Evolutionary conservation across 306 rosid genomes (phyloP).

Genomic region (Citrullus mucosospermus): DNA sequence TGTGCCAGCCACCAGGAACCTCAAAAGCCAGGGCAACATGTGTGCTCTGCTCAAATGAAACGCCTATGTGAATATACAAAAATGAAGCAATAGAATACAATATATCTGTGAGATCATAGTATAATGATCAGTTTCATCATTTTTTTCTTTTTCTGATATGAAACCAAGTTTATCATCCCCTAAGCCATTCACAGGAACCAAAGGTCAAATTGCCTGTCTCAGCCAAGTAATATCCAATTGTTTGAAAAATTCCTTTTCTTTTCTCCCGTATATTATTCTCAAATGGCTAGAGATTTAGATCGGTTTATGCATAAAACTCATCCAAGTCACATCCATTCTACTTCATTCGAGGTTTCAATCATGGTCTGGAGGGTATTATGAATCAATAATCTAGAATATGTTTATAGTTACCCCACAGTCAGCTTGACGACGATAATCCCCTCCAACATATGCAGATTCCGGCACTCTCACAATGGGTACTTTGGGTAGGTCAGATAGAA

Average conservation of each 20-base stretch:
- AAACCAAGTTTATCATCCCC: not conserved
- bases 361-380: not conserved
- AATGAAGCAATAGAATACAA: not conserved
- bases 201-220: not conserved
- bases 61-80: slow-evolving; percentile 6
- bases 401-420: slow-evolving; percentile 33
- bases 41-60: slow-evolving; percentile 36
- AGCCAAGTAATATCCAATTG: not conserved
- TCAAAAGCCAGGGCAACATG: slow-evolving; percentile 97
- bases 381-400: not conserved
- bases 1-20: slow-evolving; percentile 93
- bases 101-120: not conserved
- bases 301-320: not conserved
- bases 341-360: not conserved
- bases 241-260: not conserved
- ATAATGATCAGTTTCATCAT: not conserved
- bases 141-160: not conserved
- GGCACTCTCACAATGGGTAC: slow-evolving; percentile 45
- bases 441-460: slow-evolving; percentile 72
- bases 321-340: not conserved
- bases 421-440: slow-evolving; percentile 83
- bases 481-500: slow-evolving; percentile 71
- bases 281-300: not conserved
- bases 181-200: not conserved
- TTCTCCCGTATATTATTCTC: not conserved